phyloP scores from a whole-genome alignment of 805 yeast species.

The Candida montana region DNA sequence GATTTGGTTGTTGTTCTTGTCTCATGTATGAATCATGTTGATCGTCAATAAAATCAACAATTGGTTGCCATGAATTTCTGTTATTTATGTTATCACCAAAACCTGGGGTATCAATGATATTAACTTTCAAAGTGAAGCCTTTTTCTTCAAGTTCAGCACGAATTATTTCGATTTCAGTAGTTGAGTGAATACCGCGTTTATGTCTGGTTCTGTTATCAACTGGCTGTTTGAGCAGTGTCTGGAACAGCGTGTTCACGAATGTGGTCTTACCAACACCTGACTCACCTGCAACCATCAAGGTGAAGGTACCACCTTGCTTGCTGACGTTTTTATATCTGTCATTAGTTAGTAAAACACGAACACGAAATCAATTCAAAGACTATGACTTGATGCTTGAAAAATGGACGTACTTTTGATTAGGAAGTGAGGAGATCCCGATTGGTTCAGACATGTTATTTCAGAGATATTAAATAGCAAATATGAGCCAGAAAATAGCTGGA shows the following conservation, averaged over 20 bases:
- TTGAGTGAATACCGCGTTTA: constrained; percentile 56
- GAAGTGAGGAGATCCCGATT: constrained; percentile 26
- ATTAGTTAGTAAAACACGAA: not conserved
- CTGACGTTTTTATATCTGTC: constrained; percentile 66
- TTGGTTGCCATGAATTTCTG: constrained; percentile 79
- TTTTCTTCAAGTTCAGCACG: constrained; percentile 83
- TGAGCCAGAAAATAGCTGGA: too few relatives aligned
- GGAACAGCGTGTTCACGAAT: constrained; percentile 79
- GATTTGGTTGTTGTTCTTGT: constrained; percentile 87
- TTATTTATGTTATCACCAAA: constrained; percentile 90
- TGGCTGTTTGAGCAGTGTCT: constrained; percentile 58
- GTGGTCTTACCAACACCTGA: constrained; percentile 92
- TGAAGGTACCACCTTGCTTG: constrained; percentile 70
- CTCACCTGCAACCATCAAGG: constrained; percentile 85
- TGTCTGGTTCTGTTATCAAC: constrained; percentile 37
- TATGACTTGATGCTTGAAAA: too few relatives aligned
- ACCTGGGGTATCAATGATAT: constrained; percentile 89
- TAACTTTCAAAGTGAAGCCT: constrained; percentile 70
- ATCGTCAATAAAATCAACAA: constrained; percentile 84
- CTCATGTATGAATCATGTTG: constrained; percentile 86
- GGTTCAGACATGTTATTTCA: constrained; percentile 21
- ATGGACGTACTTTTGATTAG: constrained; percentile 26
- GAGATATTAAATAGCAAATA: not conserved
- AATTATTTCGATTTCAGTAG: constrained; percentile 72
- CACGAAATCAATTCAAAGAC: not conserved